Evolutionary conservation across 2,329 filamentous ascomycete genomes (phyloP), one percentile per base, ranked within the genome.

Genomic region (Nigrospora oryzae): DNA sequence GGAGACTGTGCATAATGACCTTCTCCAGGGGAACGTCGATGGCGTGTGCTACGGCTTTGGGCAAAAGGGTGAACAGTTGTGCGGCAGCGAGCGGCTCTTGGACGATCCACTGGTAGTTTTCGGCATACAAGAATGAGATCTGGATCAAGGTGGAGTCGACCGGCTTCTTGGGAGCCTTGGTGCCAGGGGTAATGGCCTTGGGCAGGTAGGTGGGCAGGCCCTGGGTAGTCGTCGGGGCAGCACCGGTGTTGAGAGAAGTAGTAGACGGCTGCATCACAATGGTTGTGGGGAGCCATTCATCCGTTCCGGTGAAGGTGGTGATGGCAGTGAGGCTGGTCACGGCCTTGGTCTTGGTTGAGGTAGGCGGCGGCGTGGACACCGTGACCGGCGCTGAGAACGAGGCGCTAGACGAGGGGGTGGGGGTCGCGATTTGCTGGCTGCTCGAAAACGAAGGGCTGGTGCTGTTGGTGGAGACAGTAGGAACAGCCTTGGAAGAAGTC

Each of bases 51-150:
- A 95, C 73, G 51, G 86, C 88, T 43, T 71, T 55, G 0, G 89
- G 89, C 4, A 96, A 70, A 52, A 79, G 86, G 43, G 78, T 68
- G 69, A 96, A 95, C 57, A 98, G 87, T 65, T 97, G 91, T 35
- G 80, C 80, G 5, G 88, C 85, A 15, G 89, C 86, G 51, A 83
- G 74, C 13, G 80, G 73, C 50, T 84, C 81, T 17, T 70, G 71
- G 11, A 84, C 82, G 28, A 97, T 86, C 59, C 94, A 95, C 10
- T 77, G 69, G 63, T 93, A 98, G 68, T 94, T 91, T 54, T 95
- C 75, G 1, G 79, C 77, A 58, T 81, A 84, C 43, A 79, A 70
- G 74, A 97, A 96, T 32, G 86, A 93, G 50, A 97, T 75, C 61
- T 95, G 89, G 53, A 95, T 83, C 54, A 86, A 66, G 4, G 79